Base-by-base conservation (phyloP, 768 basidiomycete species). In the Naganishia vishniacii region DNA sequence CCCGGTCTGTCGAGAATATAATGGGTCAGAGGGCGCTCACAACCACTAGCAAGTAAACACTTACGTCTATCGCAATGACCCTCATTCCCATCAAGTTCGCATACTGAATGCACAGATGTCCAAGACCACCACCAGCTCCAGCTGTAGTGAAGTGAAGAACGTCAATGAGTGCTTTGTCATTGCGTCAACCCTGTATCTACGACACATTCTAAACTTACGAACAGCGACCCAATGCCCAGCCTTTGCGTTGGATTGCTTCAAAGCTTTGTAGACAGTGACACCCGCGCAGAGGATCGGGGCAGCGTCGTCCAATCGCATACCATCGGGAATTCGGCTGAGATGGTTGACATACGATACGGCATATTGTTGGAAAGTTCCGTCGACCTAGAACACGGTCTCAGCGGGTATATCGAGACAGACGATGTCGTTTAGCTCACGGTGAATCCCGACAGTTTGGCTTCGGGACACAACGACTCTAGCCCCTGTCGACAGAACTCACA, bases 31-130 rank as follows among this genome's bases (percentile, higher is more conserved):
- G n/a, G n/a, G n/a, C n/a, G n/a, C n/a, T 16, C 7, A 31, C 23
- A 23, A 41, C 16, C n/a, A 25, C 12, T 47, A 1, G 45, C 11
- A 48, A 37, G 7, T 5, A 12, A 18, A 37, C 20, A 48, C 63
- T 58, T 28, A 65, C 64, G 71, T 92, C 90, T 70, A 91, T 81
- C 3, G 88, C 90, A 63, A 91, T 84, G 9, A 91, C 88, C 23
- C 85, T 84, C 51, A 88, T 82, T 42, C 89, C 89, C 80, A 87
- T 85, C 26, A 83, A 82, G 46, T 80, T 81, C 16, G 89, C 91
- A 70, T 91, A 91, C 75, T 92, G 89, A 31, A 90, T 75, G 26
- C 88, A 88, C 31, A 93, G 82, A 78, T 90, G 88, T 8, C 89
- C 90, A 32, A 91, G 84, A 15, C 89, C 88, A 62, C 76, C 76